Conservation (phyloP, 768 basidiomycete species). For the Boletus rubescentipes region DNA sequence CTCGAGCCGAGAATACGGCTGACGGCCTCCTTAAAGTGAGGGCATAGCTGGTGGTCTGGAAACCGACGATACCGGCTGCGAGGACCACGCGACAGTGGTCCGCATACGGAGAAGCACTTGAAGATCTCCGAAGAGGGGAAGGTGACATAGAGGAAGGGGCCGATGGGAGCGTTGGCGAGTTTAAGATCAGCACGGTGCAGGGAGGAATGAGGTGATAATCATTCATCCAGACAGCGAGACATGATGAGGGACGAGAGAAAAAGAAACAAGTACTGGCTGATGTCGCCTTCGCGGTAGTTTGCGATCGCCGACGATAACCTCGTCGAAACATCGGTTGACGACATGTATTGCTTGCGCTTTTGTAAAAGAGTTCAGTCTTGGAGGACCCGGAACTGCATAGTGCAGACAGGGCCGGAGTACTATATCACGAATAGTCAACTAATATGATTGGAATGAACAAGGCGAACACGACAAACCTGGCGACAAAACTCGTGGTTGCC, state of each 20-base stretch:
- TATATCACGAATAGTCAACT: slow-evolving; percentile 18
- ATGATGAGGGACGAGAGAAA: slow-evolving; percentile 6
- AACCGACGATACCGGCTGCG: slow-evolving; percentile 91
- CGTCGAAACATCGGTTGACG: slow-evolving; percentile 89
- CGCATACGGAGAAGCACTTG: slow-evolving; percentile 79
- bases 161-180: slow-evolving; percentile 46
- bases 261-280: slow-evolving; percentile 42
- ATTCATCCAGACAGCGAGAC: slow-evolving; percentile 67
- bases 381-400: slow-evolving; percentile 84
- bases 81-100: slow-evolving; percentile 80
- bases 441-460: slow-evolving; percentile 9
- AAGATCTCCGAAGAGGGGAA: slow-evolving; percentile 97
- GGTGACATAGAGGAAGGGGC: slow-evolving; percentile 96
- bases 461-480: slow-evolving; percentile 49
- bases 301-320: slow-evolving; percentile 77
- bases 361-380: slow-evolving; percentile 78
- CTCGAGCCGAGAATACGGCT: slow-evolving; percentile 75
- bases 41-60: slow-evolving; percentile 87
- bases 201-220: slow-evolving; percentile 98
- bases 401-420: slow-evolving; percentile 88
- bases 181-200: slow-evolving; percentile 62
- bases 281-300: slow-evolving; percentile 84
- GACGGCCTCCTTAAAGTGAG: slow-evolving; percentile 83
- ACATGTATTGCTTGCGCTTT: slow-evolving; percentile 82
- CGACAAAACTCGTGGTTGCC: slow-evolving; percentile 89